Evolutionary conservation across 169 alveolate genomes (phyloP).

Genomic region (Sarcocystis neurona): DNA sequence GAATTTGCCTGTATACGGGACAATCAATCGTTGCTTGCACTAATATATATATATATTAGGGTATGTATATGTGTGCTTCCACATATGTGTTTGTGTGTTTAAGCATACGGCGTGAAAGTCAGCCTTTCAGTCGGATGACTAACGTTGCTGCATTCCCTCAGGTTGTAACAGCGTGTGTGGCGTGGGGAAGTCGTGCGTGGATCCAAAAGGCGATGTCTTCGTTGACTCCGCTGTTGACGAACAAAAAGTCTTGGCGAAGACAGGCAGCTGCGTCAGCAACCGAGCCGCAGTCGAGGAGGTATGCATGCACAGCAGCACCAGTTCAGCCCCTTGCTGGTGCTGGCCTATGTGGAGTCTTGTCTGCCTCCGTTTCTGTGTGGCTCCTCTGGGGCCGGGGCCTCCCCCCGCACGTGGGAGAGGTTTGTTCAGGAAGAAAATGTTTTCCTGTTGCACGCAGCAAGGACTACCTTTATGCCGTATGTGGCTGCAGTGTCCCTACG

Average conservation of each 20-base stretch:
- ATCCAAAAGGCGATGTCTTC: slow-evolving; percentile 40
- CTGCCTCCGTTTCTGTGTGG: not conserved
- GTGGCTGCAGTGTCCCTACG: no score
- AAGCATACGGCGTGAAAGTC: not conserved
- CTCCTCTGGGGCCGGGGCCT: not conserved
- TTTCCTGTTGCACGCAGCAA: no score
- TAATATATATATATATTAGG: not conserved
- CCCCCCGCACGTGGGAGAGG: no score
- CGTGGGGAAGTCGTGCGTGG: slow-evolving; percentile 53
- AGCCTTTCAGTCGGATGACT: not conserved
- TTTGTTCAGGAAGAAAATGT: no score
- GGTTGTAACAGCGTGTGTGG: slow-evolving; percentile 51
- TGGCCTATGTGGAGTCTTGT: not conserved
- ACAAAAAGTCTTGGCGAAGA: slow-evolving; percentile 42
- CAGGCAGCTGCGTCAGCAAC: slow-evolving; percentile 49
- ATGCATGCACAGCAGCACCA: not conserved
- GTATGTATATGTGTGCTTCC: not conserved
- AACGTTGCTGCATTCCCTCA: not conserved
- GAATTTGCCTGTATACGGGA: no score
- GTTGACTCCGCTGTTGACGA: slow-evolving; percentile 47
- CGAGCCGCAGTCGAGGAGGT: slow-evolving; percentile 41
- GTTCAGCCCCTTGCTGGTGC: not conserved
- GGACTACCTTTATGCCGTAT: no score
- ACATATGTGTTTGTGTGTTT: not conserved
- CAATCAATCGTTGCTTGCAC: no score